phyloP scores from a whole-genome alignment of 352 stramenopile species.

The Globisporangium acanthophoron region DNA sequence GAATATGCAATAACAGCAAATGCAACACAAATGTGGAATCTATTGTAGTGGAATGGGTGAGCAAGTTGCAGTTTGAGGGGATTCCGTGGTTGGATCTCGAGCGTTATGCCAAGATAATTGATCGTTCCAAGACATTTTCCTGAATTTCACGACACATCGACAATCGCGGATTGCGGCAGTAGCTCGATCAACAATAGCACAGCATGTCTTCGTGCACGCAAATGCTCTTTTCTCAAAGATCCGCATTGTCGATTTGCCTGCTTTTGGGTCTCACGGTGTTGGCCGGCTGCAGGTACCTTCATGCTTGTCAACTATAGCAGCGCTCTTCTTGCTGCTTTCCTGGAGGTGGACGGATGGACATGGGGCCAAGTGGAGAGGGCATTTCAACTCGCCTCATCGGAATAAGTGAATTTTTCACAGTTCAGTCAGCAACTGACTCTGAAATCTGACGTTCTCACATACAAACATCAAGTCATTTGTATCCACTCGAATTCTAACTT shows the following conservation, averaged over 20 bases:
- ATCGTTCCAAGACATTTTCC: neutral
- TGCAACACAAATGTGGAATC: too few relatives aligned
- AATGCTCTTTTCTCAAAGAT: neutral
- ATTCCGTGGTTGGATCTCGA: neutral
- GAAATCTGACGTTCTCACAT: neutral
- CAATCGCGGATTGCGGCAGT: neutral
- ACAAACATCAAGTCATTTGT: neutral
- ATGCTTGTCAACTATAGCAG: neutral
- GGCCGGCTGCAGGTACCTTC: neutral
- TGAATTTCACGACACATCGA: neutral
- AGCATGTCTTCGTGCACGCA: too few relatives aligned
- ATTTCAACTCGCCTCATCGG: too few relatives aligned
- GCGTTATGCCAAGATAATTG: neutral
- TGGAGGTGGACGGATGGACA: too few relatives aligned
- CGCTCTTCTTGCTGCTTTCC: too few relatives aligned
- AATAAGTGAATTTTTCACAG: neutral
- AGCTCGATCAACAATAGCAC: conserved; percentile 4
- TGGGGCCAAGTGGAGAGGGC: too few relatives aligned
- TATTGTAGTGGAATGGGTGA: too few relatives aligned
- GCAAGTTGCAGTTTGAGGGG: neutral
- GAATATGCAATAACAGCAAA: too few relatives aligned
- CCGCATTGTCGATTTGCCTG: neutral
- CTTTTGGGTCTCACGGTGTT: neutral
- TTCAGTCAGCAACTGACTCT: neutral
- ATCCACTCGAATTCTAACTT: neutral